A percentile compares a stretch with the other conserved stretches of the same genome.
These are phyloP conservation scores for Curvularia spicifera DNA, from an alignment of 2,329 filamentous ascomycete species.

Conservation along the genomic window DNA sequence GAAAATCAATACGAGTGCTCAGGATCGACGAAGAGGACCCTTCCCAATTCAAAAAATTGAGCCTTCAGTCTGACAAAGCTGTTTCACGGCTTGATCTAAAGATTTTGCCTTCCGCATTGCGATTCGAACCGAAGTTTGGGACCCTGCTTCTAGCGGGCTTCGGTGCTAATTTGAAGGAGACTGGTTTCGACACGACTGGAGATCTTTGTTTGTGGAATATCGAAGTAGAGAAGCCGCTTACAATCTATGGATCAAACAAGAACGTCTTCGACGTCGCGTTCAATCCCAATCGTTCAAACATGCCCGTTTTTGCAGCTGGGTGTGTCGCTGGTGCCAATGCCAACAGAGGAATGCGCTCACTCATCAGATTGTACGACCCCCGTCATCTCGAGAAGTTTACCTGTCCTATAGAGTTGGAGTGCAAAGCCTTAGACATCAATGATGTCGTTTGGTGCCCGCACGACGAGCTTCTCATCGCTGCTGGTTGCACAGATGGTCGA, in stretches of 20 bases:
- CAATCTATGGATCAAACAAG: conserved; percentile 56
- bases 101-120: conserved; percentile 41
- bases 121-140: conserved; percentile 40
- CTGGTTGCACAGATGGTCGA: conserved; percentile 65
- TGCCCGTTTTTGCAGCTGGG: conserved; percentile 60
- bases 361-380: conserved; percentile 61
- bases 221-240: conserved; percentile 48
- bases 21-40: conserved; percentile 25
- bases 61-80: conserved; percentile 42
- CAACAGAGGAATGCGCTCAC: conserved; percentile 54
- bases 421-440: conserved; percentile 66
- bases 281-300: conserved; percentile 52
- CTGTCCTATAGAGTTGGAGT: conserved; percentile 57
- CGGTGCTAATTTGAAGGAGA: conserved; percentile 48
- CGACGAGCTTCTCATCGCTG: conserved; percentile 60
- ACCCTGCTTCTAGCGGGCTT: conserved; percentile 63
- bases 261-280: conserved; percentile 66
- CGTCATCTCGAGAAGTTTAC: conserved; percentile 36
- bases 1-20: conserved; percentile 47
- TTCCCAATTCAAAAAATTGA: conserved; percentile 15
- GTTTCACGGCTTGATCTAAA: conserved; percentile 34
- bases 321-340: conserved; percentile 51
- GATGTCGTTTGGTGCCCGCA: conserved; percentile 62
- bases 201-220: conserved; percentile 63
- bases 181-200: conserved; percentile 53